A percentile compares a stretch with the other conserved stretches of the same genome.
These are phyloP conservation scores for Paramecium biaurelia DNA, from an alignment of 73 alveolate species.

Conservation along the genomic window DNA sequence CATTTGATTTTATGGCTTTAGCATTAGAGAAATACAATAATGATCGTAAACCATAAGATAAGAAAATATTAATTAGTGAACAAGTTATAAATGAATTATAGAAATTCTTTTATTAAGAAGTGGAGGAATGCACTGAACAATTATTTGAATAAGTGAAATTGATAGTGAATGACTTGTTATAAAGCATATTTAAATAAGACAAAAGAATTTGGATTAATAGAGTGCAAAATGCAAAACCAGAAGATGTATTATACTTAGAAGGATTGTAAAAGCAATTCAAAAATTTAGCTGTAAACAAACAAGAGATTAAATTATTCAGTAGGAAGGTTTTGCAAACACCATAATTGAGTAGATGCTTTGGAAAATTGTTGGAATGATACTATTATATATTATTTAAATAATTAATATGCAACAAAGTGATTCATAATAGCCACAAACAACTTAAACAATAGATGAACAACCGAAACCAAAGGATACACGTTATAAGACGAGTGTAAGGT, in stretches of 20 bases:
- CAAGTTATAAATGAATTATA: background rate
- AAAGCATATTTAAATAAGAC: background rate
- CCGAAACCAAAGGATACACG: constrained; percentile 39
- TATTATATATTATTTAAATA: background rate
- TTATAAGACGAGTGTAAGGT: constrained; percentile 10
- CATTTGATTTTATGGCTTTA: constrained; percentile 12
- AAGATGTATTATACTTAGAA: background rate
- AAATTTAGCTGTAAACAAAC: background rate
- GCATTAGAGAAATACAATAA: background rate
- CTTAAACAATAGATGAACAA: background rate
- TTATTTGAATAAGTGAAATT: background rate
- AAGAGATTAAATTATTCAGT: background rate
- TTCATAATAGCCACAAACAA: background rate
- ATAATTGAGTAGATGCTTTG: background rate
- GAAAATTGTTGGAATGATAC: background rate
- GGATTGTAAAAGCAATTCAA: background rate
- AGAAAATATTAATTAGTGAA: background rate
- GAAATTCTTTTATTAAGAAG: background rate
- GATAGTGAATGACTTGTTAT: background rate
- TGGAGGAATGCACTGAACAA: background rate
- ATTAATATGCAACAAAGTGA: constrained; percentile 11
- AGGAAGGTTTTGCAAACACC: constrained; percentile 13
- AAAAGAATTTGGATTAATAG: constrained; percentile 16
- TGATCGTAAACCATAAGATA: background rate
- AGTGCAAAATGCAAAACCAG: background rate